A percentile compares a stretch with the other conserved stretches of the same genome.
phyloP scores from a whole-genome alignment of 139 green algal species.

The Auxenochlorella pyrenoidosa region DNA sequence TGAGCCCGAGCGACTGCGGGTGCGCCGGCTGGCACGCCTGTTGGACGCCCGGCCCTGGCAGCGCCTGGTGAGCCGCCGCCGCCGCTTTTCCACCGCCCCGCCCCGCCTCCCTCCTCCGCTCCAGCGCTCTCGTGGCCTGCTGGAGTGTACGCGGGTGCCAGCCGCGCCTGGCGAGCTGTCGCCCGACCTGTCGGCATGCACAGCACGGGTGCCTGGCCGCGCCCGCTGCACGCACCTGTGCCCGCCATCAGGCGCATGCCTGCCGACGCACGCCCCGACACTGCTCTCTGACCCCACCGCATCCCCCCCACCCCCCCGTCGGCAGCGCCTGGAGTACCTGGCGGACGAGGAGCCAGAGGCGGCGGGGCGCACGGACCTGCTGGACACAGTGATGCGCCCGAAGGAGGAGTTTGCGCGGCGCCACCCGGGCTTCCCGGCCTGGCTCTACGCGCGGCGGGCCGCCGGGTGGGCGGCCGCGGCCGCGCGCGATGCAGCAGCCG shows the following conservation, averaged over 20 bases:
- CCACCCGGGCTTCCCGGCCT: neutral
- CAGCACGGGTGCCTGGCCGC: too few relatives aligned
- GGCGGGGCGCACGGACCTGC: neutral
- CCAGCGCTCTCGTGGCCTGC: too few relatives aligned
- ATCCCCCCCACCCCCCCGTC: neutral
- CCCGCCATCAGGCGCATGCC: too few relatives aligned
- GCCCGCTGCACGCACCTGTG: too few relatives aligned
- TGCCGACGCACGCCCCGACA: too few relatives aligned
- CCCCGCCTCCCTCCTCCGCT: neutral
- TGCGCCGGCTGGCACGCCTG: constrained; percentile 2
- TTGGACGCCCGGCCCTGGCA: constrained; percentile 18
- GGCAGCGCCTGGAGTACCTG: constrained; percentile 1
- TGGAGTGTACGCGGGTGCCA: too few relatives aligned
- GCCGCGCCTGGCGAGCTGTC: too few relatives aligned
- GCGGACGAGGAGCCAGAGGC: neutral
- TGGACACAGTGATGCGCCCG: neutral
- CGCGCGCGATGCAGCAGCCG: neutral
- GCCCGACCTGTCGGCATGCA: too few relatives aligned
- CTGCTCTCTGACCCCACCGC: too few relatives aligned
- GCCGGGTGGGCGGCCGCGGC: neutral
- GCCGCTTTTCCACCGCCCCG: too few relatives aligned
- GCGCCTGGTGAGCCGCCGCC: neutral
- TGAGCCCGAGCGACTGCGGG: neutral
- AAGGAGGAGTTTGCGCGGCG: neutral
- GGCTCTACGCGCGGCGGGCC: neutral